A percentile compares a stretch with the other conserved stretches of the same genome.
Conservation (phyloP, 768 basidiomycete species). For the Basidioascus undulatus region DNA sequence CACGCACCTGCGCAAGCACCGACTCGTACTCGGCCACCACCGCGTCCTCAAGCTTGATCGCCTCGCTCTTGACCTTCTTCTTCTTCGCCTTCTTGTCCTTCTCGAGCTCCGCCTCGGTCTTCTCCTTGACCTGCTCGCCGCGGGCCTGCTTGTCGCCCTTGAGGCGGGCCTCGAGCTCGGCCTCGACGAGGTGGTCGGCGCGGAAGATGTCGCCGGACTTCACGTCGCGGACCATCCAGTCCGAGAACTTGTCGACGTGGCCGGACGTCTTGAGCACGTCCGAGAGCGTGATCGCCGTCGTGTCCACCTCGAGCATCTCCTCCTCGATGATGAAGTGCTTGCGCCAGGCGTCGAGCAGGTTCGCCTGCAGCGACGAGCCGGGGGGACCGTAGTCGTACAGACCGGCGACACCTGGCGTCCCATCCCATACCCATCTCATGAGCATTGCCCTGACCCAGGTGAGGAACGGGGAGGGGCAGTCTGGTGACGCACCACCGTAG, state of each 20-base stretch:
- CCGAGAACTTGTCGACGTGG: conserved; percentile 91
- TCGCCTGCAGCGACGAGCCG: conserved; percentile 82
- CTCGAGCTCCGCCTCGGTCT: conserved; percentile 32
- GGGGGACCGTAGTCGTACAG: conserved; percentile 96
- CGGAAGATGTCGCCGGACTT: conserved; percentile 91
- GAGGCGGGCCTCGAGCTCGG: conserved; percentile 66
- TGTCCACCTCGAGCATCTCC: conserved; percentile 94
- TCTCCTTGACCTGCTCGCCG: conserved; percentile 33
- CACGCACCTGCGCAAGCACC: conserved; percentile 62
- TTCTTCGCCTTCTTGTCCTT: conserved; percentile 48
- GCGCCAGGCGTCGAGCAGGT: conserved; percentile 89
- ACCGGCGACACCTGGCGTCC: conserved; percentile 89
- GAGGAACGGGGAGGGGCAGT: neutral
- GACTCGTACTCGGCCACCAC: conserved; percentile 52
- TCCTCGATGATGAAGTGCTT: conserved; percentile 97
- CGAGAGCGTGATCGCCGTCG: conserved; percentile 88
- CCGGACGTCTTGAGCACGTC: conserved; percentile 90
- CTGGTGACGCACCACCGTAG: conserved; percentile 70
- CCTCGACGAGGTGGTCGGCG: conserved; percentile 87
- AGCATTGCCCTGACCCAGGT: neutral
- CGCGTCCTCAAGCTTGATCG: conserved; percentile 48
- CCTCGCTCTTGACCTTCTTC: conserved; percentile 34
- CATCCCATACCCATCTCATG: no score
- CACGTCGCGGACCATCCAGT: conserved; percentile 96
- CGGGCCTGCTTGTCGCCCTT: conserved; percentile 78